Percentiles rank a stretch among this genome's conserved stretches.
Evolutionary conservation across 495 filamentous ascomycete genomes (phyloP).

Genomic region (Penicillium antarcticum): DNA sequence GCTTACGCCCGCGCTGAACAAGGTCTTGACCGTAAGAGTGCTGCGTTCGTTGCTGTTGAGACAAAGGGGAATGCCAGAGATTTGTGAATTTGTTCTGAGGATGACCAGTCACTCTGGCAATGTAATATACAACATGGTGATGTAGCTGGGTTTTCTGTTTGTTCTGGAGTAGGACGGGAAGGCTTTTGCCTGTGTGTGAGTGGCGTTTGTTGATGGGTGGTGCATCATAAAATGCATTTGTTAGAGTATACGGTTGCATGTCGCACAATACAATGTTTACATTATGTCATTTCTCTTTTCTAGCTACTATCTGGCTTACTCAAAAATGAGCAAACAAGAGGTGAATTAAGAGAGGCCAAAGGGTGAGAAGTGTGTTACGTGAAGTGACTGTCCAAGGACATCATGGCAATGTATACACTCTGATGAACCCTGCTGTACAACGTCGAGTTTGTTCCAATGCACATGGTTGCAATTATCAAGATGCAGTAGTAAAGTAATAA

Average conservation of each 20-base stretch:
- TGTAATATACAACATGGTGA: neutral
- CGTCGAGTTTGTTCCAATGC: too few relatives aligned
- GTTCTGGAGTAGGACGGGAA: too few relatives aligned
- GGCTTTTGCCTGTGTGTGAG: neutral
- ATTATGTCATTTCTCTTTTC: too few relatives aligned
- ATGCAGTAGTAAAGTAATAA: neutral
- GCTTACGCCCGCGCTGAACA: conserved; percentile 79
- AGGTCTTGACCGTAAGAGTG: conserved; percentile 51
- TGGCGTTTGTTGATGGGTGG: neutral
- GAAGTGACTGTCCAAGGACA: too few relatives aligned
- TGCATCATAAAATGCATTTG: neutral
- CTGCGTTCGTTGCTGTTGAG: conserved; percentile 41
- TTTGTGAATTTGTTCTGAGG: conserved; percentile 12
- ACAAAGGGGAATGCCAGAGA: conserved; percentile 33
- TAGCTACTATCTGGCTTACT: too few relatives aligned
- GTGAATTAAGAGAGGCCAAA: too few relatives aligned
- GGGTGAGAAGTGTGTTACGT: too few relatives aligned
- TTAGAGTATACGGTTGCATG: neutral
- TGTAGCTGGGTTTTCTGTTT: too few relatives aligned
- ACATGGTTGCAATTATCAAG: conserved; percentile 1
- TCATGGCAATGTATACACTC: too few relatives aligned
- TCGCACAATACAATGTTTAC: neutral
- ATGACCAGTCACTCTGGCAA: conserved; percentile 1
- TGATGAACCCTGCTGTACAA: too few relatives aligned
- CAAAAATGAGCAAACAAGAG: too few relatives aligned